Conservation (phyloP, 1,284 basidiomycete species). For the Cryptococcus sp. region DNA sequence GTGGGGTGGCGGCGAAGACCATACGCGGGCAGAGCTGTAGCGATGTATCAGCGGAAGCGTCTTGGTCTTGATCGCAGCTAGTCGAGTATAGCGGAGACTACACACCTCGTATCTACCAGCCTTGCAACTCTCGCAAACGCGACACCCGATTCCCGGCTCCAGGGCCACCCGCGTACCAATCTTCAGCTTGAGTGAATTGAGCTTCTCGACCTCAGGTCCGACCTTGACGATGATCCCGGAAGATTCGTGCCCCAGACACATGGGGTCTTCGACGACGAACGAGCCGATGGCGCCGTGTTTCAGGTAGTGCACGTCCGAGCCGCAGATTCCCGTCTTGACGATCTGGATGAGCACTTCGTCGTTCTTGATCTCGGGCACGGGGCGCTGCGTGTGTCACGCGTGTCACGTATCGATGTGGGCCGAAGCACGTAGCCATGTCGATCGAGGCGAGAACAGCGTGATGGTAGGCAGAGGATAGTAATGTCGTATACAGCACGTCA, state of each 20-base stretch:
- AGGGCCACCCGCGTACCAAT: slow-evolving; percentile 57
- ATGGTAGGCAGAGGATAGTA: neutral
- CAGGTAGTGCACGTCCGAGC: slow-evolving; percentile 70
- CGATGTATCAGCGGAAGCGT: neutral
- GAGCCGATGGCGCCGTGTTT: slow-evolving; percentile 48
- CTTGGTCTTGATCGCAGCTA: neutral
- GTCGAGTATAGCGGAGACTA: neutral
- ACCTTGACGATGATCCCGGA: slow-evolving; percentile 43
- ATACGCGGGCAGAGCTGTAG: slow-evolving; percentile 37
- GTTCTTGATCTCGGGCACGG: slow-evolving; percentile 72
- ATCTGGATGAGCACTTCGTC: slow-evolving; percentile 86
- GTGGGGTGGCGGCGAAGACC: slow-evolving; percentile 51
- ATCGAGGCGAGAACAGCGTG: neutral
- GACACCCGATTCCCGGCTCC: slow-evolving; percentile 61
- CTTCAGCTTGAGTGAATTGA: slow-evolving; percentile 21
- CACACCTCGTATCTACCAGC: slow-evolving; percentile 75
- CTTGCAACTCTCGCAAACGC: slow-evolving; percentile 55
- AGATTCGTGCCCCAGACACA: slow-evolving; percentile 52
- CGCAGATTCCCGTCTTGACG: slow-evolving; percentile 92
- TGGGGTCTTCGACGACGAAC: slow-evolving; percentile 51
- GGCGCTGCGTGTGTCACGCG: slow-evolving; percentile 57
- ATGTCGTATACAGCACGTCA: neutral
- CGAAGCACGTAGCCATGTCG: neutral
- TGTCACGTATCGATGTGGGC: no score
- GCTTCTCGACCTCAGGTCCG: slow-evolving; percentile 36